Percentiles rank a stretch among this genome's conserved stretches.
These are phyloP conservation scores for Nannizzia gypsea DNA, from an alignment of 2,329 filamentous ascomycete genomes.

Conservation along the genomic window DNA sequence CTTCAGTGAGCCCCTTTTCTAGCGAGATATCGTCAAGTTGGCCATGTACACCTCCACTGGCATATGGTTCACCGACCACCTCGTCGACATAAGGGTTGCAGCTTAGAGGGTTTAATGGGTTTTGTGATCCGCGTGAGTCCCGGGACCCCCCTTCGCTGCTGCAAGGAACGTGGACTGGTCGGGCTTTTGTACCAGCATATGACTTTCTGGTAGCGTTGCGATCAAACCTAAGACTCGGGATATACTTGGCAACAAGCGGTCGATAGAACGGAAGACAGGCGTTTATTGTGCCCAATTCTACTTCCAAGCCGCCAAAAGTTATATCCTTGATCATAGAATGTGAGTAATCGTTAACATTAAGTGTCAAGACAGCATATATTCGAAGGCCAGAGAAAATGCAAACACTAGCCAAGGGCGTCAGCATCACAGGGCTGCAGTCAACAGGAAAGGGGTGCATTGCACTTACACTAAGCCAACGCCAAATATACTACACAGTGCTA, in stretches of 20 bases:
- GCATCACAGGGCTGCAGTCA: not conserved
- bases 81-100: not conserved
- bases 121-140: not conserved
- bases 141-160: not conserved
- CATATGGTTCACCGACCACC: not conserved
- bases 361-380: not conserved
- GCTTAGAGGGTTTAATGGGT: not conserved
- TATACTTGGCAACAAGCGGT: not conserved
- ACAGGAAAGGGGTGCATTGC: not conserved
- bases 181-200: not conserved
- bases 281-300: slow-evolving; percentile 2
- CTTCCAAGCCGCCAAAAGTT: not conserved
- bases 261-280: slow-evolving; percentile 5
- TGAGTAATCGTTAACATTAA: not conserved
- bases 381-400: slow-evolving; percentile 4
- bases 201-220: not conserved
- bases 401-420: not conserved
- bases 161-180: not conserved
- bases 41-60: not conserved
- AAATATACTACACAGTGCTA: slow-evolving; percentile 4
- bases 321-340: not conserved
- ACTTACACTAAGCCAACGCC: slow-evolving; percentile 3
- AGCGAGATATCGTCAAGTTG: not conserved
- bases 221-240: not conserved
- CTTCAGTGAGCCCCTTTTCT: not conserved